Percentiles rank a stretch among this genome's conserved stretches.
phyloP scores from a whole-genome alignment of 192 early-diverging fungal species.

The Chytriomyces hyalinus region DNA sequence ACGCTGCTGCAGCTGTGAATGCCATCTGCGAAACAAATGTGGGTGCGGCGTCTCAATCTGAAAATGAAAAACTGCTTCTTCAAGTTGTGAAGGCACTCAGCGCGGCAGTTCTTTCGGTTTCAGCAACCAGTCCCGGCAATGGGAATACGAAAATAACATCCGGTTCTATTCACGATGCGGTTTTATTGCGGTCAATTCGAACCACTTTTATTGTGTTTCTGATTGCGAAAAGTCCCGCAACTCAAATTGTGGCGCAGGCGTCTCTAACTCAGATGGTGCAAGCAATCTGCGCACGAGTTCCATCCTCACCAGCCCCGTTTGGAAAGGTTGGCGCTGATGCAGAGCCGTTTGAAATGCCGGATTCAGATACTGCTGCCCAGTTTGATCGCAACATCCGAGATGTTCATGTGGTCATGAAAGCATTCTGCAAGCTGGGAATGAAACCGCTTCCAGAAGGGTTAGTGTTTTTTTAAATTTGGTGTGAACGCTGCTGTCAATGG shows the following conservation, averaged over 20 bases:
- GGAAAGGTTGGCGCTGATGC: neutral
- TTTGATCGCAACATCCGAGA: slow-evolving; percentile 58
- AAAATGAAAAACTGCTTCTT: slow-evolving; percentile 85
- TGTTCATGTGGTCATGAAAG: slow-evolving; percentile 74
- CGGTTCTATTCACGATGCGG: slow-evolving; percentile 67
- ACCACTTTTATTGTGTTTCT: slow-evolving; percentile 90
- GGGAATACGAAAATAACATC: slow-evolving; percentile 16
- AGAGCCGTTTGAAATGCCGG: neutral
- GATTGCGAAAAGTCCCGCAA: slow-evolving; percentile 67
- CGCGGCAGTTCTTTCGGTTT: slow-evolving; percentile 75
- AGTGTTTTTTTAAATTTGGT: neutral
- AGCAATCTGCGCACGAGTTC: slow-evolving; percentile 76
- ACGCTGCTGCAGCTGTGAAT: slow-evolving; percentile 67
- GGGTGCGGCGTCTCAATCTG: slow-evolving; percentile 61
- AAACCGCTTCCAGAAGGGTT: slow-evolving; percentile 67
- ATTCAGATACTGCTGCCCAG: neutral
- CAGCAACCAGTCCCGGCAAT: slow-evolving; percentile 48
- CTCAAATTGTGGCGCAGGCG: slow-evolving; percentile 86
- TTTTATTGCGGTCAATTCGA: slow-evolving; percentile 80
- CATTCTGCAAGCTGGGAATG: slow-evolving; percentile 82
- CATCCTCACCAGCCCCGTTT: slow-evolving; percentile 26
- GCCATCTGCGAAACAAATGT: slow-evolving; percentile 75
- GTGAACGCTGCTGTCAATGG: slow-evolving; percentile 1
- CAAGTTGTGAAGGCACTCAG: slow-evolving; percentile 90
- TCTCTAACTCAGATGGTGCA: slow-evolving; percentile 89